These are phyloP conservation scores for Luffa aegyptiaca DNA, from an alignment of 306 rosid genomes.

Conservation along the genomic window DNA sequence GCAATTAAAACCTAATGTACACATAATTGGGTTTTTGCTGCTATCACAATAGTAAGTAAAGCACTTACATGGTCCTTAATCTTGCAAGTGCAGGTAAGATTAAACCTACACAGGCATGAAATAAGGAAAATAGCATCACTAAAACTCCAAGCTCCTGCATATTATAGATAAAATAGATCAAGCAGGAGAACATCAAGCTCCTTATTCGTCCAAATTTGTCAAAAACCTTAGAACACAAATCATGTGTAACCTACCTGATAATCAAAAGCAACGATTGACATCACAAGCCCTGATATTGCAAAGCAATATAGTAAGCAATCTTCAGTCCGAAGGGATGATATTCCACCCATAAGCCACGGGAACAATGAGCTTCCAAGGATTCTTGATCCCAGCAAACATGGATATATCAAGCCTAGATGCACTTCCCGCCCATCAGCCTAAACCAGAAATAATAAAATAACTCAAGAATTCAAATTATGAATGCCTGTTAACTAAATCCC, in stretches of 20 bases:
- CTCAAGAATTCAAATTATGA: neutral
- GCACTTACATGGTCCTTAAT: conserved; percentile 80
- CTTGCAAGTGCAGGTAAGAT: conserved; percentile 81
- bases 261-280: conserved; percentile 67
- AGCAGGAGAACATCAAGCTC: conserved; percentile 9
- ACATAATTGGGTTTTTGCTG: neutral
- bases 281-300: conserved; percentile 41
- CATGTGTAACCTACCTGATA: conserved; percentile 51
- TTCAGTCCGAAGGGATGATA: conserved; percentile 61
- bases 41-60: neutral
- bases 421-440: conserved; percentile 98
- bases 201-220: conserved; percentile 1
- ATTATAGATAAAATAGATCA: conserved; percentile 12
- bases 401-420: conserved; percentile 71
- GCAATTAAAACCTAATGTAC: neutral
- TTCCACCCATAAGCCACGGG: conserved; percentile 75
- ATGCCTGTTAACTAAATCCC: neutral
- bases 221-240: neutral
- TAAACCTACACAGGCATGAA: conserved; percentile 66
- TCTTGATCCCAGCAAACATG: conserved; percentile 73
- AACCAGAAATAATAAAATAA: conserved; percentile 12
- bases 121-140: conserved; percentile 59
- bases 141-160: conserved; percentile 81
- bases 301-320: conserved; percentile 60
- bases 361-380: conserved; percentile 86